Evolutionary conservation across 345 rosid genomes (phyloP).

Genomic region (Salix arbutifolia): DNA sequence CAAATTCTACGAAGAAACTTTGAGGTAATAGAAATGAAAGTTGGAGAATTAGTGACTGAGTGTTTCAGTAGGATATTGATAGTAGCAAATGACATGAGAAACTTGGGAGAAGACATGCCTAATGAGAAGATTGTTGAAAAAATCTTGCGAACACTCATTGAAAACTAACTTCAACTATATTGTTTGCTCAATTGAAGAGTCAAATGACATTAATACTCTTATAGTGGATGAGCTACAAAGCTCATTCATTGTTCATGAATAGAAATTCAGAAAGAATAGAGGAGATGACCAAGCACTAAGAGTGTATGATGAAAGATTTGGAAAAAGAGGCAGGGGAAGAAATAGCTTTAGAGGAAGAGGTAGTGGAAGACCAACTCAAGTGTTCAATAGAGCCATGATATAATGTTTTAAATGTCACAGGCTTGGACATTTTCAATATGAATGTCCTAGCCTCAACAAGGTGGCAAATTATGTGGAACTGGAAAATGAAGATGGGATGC

Average conservation of each 20-base stretch:
- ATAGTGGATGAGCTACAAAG: not conserved
- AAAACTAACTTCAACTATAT: not conserved
- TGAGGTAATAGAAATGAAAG: not conserved
- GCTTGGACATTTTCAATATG: not conserved
- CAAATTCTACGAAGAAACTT: not conserved
- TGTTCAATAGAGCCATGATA: too few species aligned
- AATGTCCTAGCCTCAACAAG: not conserved
- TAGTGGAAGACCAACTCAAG: not conserved
- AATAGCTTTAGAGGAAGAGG: not conserved
- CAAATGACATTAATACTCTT: not conserved
- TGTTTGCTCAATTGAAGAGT: not conserved
- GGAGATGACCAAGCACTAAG: too few species aligned
- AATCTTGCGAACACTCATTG: not conserved
- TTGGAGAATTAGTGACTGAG: not conserved
- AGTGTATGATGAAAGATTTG: too few species aligned
- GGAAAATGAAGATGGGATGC: too few species aligned
- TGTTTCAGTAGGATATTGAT: not conserved
- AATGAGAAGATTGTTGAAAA: not conserved
- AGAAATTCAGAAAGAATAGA: too few species aligned
- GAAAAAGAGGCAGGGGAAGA: too few species aligned
- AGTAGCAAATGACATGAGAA: not conserved
- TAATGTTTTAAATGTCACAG: not conserved
- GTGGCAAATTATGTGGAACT: not conserved
- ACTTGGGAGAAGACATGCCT: not conserved
- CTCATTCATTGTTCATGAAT: not conserved